phyloP scores from a whole-genome alignment of 148 eudicot genomes.

The Fagopyrum tataricum region DNA sequence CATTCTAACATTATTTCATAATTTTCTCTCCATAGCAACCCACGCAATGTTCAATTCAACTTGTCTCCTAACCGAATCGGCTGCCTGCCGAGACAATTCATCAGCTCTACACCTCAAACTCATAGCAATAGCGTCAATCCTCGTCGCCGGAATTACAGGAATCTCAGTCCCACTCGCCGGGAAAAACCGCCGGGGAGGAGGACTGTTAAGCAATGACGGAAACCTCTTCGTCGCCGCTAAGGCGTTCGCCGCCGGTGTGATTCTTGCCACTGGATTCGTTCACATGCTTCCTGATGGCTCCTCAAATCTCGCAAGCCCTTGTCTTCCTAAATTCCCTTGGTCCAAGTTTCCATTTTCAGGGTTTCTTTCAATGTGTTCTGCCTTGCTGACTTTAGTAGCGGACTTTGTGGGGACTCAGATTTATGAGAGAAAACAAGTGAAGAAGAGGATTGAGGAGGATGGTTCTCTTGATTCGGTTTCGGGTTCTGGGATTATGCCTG shows the following conservation, averaged over 20 bases:
- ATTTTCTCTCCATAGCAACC: not conserved
- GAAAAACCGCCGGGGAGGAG: conserved; percentile 26
- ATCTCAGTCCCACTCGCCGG: conserved; percentile 41
- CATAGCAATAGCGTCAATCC: conserved; percentile 33
- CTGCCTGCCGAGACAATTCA: conserved; percentile 32
- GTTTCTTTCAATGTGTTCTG: conserved; percentile 75
- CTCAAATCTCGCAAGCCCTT: conserved; percentile 43
- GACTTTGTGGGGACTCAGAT: conserved; percentile 88
- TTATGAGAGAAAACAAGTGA: conserved; percentile 67
- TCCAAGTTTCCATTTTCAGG: conserved; percentile 76
- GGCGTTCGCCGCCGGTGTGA: conserved; percentile 54
- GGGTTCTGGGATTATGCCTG: conserved; percentile 42
- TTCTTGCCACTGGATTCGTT: conserved; percentile 70
- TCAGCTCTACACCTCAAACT: conserved; percentile 36
- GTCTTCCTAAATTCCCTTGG: conserved; percentile 73
- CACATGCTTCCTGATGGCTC: conserved; percentile 89
- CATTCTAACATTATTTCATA: not conserved
- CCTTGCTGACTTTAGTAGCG: conserved; percentile 56
- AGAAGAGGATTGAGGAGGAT: conserved; percentile 16
- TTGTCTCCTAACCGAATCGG: conserved; percentile 17
- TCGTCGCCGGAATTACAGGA: conserved; percentile 36
- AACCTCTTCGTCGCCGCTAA: conserved; percentile 41
- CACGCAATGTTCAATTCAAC: conserved; percentile 15
- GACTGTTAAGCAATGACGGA: conserved; percentile 33
- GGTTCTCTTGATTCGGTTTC: conserved; percentile 30